Conservation (phyloP, 768 basidiomycete genomes). For the Chalciporus piperatus region DNA sequence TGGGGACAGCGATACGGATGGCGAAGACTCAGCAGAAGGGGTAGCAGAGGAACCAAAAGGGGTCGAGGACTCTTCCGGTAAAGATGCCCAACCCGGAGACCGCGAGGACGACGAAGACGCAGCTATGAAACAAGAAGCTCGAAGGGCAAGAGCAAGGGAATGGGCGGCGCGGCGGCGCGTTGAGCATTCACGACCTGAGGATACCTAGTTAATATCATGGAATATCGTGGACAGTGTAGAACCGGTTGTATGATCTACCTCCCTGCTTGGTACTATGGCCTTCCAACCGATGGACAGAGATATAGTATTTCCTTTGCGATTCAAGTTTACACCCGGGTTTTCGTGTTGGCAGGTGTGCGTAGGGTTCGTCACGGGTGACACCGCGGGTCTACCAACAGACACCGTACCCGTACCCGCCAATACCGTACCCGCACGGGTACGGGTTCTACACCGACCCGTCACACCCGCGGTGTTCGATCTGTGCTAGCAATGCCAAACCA, state of each 20-base stretch:
- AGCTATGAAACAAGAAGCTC: slow-evolving; percentile 40
- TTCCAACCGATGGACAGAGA: too few relatives aligned
- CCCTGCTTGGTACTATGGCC: too few relatives aligned
- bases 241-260: not conserved
- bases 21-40: slow-evolving; percentile 29
- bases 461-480: too few relatives aligned
- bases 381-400: too few relatives aligned
- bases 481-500: too few relatives aligned
- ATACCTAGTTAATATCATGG: not conserved
- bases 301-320: too few relatives aligned
- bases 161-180: slow-evolving; percentile 55
- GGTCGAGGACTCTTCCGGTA: not conserved
- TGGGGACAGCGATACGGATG: slow-evolving; percentile 51
- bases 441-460: too few relatives aligned
- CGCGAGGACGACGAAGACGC: slow-evolving; percentile 12
- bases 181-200: slow-evolving; percentile 9
- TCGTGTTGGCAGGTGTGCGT: too few relatives aligned
- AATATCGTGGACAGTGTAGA: not conserved
- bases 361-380: too few relatives aligned
- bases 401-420: too few relatives aligned
- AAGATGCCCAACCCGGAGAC: not conserved
- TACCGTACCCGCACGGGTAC: too few relatives aligned
- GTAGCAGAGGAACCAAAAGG: slow-evolving; percentile 5
- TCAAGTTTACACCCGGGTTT: too few relatives aligned
- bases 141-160: slow-evolving; percentile 54